Evolutionary conservation across 495 filamentous ascomycete genomes (phyloP).

Genomic region (Staphylotrichum tortipilum): DNA sequence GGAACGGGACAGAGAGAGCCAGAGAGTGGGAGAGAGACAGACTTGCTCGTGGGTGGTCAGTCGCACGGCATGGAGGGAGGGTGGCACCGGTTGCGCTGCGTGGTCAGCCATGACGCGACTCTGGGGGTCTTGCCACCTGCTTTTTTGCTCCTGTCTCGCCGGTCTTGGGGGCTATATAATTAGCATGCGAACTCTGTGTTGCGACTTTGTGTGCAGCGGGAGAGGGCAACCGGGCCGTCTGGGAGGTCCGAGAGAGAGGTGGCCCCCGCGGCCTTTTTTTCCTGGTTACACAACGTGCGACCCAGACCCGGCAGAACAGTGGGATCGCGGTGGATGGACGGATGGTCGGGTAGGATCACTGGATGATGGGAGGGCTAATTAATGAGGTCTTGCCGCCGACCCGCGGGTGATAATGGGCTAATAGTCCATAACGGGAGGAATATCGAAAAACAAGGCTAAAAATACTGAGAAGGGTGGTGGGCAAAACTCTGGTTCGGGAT

Average conservation of each 20-base stretch:
- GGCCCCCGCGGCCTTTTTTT: background rate
- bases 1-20: too few relatives aligned
- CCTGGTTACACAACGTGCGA: background rate
- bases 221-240: constrained; percentile 4
- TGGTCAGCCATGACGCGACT: background rate
- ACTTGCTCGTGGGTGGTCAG: background rate
- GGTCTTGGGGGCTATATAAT: constrained; percentile 1
- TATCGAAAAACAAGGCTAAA: constrained; percentile 10
- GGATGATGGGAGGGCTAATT: constrained; percentile 2
- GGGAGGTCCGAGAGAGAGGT: background rate
- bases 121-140: background rate
- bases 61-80: constrained; percentile 2
- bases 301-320: background rate
- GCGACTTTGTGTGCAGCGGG: background rate
- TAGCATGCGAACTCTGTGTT: background rate
- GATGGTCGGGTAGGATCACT: too few relatives aligned
- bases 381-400: background rate
- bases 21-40: too few relatives aligned
- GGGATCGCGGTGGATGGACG: too few relatives aligned
- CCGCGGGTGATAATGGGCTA: background rate
- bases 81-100: background rate
- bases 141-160: background rate
- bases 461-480: constrained; percentile 8
- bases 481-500: constrained; percentile 6
- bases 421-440: too few relatives aligned